Evolutionary conservation across 139 green algal species (phyloP).

Genomic region (Chlamydomonas applanata): DNA sequence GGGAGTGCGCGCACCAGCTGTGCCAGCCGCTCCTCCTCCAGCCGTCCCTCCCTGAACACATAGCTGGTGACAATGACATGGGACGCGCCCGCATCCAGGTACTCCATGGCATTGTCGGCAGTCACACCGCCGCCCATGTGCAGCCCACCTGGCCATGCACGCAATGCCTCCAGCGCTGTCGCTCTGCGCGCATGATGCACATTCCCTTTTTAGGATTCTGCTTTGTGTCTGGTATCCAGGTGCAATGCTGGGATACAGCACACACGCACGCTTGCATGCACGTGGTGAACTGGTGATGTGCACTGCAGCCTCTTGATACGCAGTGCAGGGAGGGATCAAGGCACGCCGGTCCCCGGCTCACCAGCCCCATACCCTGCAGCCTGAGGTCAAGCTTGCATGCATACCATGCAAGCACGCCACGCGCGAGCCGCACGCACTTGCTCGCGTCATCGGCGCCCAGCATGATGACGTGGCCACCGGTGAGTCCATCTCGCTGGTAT

Average conservation of each 20-base stretch:
- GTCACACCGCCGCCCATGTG: conserved; percentile 95
- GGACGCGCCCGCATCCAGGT: conserved; percentile 87
- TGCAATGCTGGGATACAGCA: neutral
- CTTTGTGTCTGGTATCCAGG: too few relatives aligned
- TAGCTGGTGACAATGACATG: conserved; percentile 97
- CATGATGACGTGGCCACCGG: conserved; percentile 98
- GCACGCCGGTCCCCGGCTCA: too few relatives aligned
- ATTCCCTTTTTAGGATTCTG: too few relatives aligned
- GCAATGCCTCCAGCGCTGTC: conserved; percentile 77
- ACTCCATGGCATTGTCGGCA: conserved; percentile 76
- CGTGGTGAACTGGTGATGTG: neutral
- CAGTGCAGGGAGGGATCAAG: too few relatives aligned
- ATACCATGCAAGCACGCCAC: neutral
- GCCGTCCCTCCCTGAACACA: conserved; percentile 85
- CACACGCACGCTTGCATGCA: neutral
- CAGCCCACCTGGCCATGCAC: conserved; percentile 82
- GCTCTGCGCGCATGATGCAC: conserved; percentile 21
- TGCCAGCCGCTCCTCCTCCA: conserved; percentile 81
- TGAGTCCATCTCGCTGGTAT: conserved; percentile 79
- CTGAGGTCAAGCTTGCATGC: too few relatives aligned
- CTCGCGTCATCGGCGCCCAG: conserved; percentile 78
- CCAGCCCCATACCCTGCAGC: too few relatives aligned
- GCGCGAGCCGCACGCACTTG: conserved; percentile 31
- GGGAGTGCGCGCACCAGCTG: conserved; percentile 55
- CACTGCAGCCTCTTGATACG: neutral